Evolutionary conservation across 2,329 filamentous ascomycete genomes (phyloP).

Genomic region (Colletotrichum tropicicola): DNA sequence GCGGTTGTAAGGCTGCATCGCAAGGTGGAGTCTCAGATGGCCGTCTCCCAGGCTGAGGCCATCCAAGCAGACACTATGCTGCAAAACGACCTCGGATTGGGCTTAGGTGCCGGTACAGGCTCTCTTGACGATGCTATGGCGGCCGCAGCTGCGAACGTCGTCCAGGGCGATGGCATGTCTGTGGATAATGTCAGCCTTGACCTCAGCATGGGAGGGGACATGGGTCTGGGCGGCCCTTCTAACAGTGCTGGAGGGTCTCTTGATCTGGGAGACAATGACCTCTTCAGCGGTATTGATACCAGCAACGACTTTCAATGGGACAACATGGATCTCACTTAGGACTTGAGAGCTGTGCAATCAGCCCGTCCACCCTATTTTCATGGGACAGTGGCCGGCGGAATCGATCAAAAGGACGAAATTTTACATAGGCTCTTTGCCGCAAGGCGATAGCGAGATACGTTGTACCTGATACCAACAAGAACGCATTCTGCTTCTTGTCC

Average conservation of each 20-base stretch:
- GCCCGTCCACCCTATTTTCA: not conserved
- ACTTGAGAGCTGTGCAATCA: not conserved
- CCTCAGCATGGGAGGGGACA: slow-evolving; percentile 50
- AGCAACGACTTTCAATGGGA: slow-evolving; percentile 56
- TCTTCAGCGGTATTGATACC: slow-evolving; percentile 49
- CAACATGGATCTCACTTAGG: slow-evolving; percentile 42
- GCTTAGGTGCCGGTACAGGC: slow-evolving; percentile 41
- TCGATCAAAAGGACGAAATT: not conserved
- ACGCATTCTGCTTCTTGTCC: not conserved
- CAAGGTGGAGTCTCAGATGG: slow-evolving; percentile 72
- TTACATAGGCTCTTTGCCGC: not conserved
- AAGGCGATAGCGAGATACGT: not conserved
- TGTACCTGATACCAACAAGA: slow-evolving; percentile 24
- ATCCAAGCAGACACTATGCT: slow-evolving; percentile 51
- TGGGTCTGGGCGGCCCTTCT: slow-evolving; percentile 46
- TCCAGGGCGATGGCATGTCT: slow-evolving; percentile 48
- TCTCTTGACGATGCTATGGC: slow-evolving; percentile 52
- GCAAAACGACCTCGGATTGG: slow-evolving; percentile 51
- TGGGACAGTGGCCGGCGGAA: too few relatives aligned
- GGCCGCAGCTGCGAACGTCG: slow-evolving; percentile 42
- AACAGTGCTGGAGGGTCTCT: slow-evolving; percentile 46
- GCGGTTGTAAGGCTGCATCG: slow-evolving; percentile 70
- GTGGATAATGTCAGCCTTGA: slow-evolving; percentile 56
- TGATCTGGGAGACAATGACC: slow-evolving; percentile 43
- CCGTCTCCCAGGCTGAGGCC: slow-evolving; percentile 42